Conservation (phyloP, 495 filamentous ascomycete species). For the Melanomma pulvis-pyrius region DNA sequence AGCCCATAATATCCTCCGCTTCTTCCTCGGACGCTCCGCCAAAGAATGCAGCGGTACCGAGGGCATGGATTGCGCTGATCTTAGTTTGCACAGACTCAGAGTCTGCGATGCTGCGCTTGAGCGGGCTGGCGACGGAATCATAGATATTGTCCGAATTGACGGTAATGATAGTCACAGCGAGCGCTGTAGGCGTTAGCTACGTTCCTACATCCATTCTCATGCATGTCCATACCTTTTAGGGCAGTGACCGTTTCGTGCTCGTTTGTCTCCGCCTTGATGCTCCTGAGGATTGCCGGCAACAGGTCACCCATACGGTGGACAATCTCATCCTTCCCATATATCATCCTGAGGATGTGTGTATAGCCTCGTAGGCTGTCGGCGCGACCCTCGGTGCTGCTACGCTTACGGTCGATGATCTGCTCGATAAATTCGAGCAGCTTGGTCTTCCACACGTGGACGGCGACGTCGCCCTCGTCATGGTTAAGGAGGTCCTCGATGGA, state of each 20-base stretch:
- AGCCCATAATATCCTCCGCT: constrained; percentile 77
- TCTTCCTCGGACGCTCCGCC: constrained; percentile 74
- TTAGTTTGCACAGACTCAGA: constrained; percentile 67
- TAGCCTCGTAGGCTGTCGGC: constrained; percentile 73
- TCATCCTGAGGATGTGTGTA: constrained; percentile 70
- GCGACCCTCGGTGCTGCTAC: constrained; percentile 75
- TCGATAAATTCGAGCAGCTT: constrained; percentile 72
- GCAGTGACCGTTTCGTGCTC: constrained; percentile 74
- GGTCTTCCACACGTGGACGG: constrained; percentile 62
- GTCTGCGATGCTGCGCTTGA: constrained; percentile 75
- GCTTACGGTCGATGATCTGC: constrained; percentile 84
- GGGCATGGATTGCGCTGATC: constrained; percentile 71
- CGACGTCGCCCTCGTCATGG: constrained; percentile 54
- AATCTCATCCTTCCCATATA: constrained; percentile 72
- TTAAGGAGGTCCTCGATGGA: constrained; percentile 62
- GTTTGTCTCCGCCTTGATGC: constrained; percentile 69
- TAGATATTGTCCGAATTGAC: constrained; percentile 70
- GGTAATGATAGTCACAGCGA: constrained; percentile 77
- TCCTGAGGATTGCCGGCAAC: constrained; percentile 71
- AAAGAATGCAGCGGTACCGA: constrained; percentile 73
- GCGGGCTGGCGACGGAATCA: constrained; percentile 60
- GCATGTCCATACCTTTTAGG: constrained; percentile 52
- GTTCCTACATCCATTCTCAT: background rate
- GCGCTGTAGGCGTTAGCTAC: constrained; percentile 49
- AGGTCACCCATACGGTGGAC: constrained; percentile 63